Conservation (phyloP, 306 rosid genomes). For the Rubus parviflorus region DNA sequence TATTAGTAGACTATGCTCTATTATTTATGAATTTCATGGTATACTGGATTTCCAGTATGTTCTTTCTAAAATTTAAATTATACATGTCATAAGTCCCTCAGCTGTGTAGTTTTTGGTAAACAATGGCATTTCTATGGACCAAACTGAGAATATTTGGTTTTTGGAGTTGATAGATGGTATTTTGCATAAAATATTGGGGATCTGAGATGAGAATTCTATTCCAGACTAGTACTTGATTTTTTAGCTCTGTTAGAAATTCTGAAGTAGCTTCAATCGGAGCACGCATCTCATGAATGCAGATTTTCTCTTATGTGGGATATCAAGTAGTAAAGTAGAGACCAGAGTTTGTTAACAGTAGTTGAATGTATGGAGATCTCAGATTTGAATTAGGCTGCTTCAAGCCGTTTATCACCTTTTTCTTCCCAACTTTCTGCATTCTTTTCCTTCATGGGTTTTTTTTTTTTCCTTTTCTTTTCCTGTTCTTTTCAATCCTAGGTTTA, state of each 20-base stretch:
- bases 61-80: too few relatives aligned
- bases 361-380: too few relatives aligned
- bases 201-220: too few relatives aligned
- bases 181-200: not conserved
- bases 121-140: too few relatives aligned
- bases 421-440: not conserved
- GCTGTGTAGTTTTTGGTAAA: not conserved
- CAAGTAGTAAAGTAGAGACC: not conserved
- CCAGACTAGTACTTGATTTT: not conserved
- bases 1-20: not conserved
- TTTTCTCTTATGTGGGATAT: not conserved
- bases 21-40: not conserved
- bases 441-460: not conserved
- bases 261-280: not conserved
- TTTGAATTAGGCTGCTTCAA: not conserved
- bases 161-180: not conserved
- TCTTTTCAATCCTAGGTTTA: not conserved
- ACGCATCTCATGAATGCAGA: not conserved
- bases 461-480: too few relatives aligned
- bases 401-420: not conserved
- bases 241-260: not conserved
- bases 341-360: not conserved
- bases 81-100: not conserved
- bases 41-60: too few relatives aligned
- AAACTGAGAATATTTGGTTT: not conserved